Evolutionary conservation across 305 asterid genomes (phyloP), one percentile per base, ranked within the genome.

Genomic region (Ilex paraguariensis): DNA sequence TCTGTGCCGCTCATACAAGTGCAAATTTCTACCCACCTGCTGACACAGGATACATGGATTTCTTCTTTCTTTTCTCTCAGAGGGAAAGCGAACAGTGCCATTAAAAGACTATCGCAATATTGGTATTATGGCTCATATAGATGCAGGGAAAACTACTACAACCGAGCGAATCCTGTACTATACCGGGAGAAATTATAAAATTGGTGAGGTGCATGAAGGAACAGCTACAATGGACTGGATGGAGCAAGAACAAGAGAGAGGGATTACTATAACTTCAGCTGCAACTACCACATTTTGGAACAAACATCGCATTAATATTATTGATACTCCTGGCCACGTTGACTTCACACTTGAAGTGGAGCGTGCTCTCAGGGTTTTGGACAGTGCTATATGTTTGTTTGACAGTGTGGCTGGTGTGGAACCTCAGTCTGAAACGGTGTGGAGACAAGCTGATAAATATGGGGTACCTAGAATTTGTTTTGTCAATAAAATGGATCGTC

Each of bases 161-260:
- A 92, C 98, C 0, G 97, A 92, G 74, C 77, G 97, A 28, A 69
- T 92, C 68, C 84, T 92, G 14, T 92, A 78, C 80, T 87, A 92
- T 64, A 92, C 98, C 0, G 98, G 98, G 13, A 73, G 87, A 73
- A 92, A 83, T 82, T 92, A 92, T 84, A 90, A 92, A 78, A 90
- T 92, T 12, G 98, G 98, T 13, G 98, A 92, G 75, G 98, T 92
- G 53, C 98, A 92, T 12, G 98, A 90, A 65, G 97, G 98, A 54
- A 92, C 98, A 30, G 97, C 98, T 62, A 90, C 98, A 0, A 92
- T 92, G 97, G 98, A 92, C 77, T 92, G 98, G 98, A 92, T 92
- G 98, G 98, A 92, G 80, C 98, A 90, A 70, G 98, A 92, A 70
- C 98, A 92, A 64, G 98, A 92, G 74, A 77, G 98, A 74, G 97